Evolutionary conservation across 257 asterid genomes (phyloP).

Genomic region (Ehretia macrophylla): DNA sequence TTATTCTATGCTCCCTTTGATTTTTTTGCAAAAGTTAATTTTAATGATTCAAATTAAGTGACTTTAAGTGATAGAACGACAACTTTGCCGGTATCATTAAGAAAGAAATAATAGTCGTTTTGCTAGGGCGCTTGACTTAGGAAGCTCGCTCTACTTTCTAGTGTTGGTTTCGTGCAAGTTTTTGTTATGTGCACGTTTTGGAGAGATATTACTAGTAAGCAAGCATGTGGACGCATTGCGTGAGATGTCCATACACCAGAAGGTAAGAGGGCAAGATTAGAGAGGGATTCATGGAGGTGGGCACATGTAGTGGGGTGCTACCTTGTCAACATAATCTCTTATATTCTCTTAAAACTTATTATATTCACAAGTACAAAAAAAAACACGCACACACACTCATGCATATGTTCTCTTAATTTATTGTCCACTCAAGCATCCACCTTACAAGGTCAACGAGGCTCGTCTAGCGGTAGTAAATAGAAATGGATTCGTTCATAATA

Average conservation of each 20-base stretch:
- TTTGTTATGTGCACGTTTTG: constrained; percentile 46
- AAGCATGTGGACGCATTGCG: constrained; percentile 42
- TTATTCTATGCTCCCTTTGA: too few species aligned
- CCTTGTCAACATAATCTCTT: constrained; percentile 16
- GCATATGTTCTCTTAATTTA: not conserved
- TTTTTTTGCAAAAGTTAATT: too few species aligned
- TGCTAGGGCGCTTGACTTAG: too few species aligned
- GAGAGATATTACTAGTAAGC: constrained; percentile 20
- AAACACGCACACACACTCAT: not conserved
- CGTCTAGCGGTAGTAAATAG: too few species aligned
- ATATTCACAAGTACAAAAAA: not conserved
- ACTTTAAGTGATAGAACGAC: too few species aligned
- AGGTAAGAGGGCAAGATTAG: constrained; percentile 7
- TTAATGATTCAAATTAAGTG: too few species aligned
- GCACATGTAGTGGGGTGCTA: constrained; percentile 45
- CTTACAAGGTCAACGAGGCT: constrained; percentile 10
- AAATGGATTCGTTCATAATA: too few species aligned
- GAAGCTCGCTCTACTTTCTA: too few species aligned
- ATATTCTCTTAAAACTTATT: not conserved
- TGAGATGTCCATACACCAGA: constrained; percentile 29
- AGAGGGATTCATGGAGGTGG: constrained; percentile 20
- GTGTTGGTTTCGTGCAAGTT: constrained; percentile 4
- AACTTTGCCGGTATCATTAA: too few species aligned
- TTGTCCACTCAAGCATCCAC: constrained; percentile 2
- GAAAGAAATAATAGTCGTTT: too few species aligned